Evolutionary conservation across 306 rosid species (phyloP), one percentile per base, ranked within the genome.

Genomic region (Astragalus glycyphyllos): DNA sequence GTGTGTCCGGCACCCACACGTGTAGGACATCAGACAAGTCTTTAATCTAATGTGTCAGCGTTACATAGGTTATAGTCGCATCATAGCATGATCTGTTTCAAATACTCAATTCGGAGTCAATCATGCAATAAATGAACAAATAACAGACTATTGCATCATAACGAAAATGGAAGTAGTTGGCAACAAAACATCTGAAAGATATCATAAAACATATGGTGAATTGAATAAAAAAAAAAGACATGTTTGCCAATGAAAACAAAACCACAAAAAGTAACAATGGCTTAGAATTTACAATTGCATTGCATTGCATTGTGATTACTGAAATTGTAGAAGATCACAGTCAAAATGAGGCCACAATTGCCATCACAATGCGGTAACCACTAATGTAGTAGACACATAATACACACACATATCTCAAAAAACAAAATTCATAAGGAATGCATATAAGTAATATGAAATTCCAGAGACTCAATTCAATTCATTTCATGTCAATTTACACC

Each of bases 371-470:
- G 58, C 4, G 4, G 67, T 23, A 65, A 54, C 65, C 41, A 32
- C 15, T 8, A 66, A 63, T 14, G 44, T 37, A 49, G 58, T 16
- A 35, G 54, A 12, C 7, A 73, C 26, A 17, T 58, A 54, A 17
- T 15, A n/a, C 29, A 20, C 64, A 56, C 32, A 32, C 7, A 38
- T 20, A 12, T 34, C 51, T 10, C 13, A 12, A 31, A 77, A 68
- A 31, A 44, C 11, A 44, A 59, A 35, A 50, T 46, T 54, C 48
- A 54, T 53, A 23, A 26, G 34, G 2, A 17, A 66, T 13, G 29
- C 37, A 66, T 38, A 57, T 68, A 79, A 79, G 61, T 5, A 62
- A 29, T 49, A 73, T n/a, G 46, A 68, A 75, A 75, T 11, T 17
- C 71, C 42, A 73, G 10, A 69, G 32, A 55, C 54, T 11, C 51